Evolutionary conservation across 495 filamentous ascomycete species (phyloP).

Genomic region (Penicillium coprophilum): DNA sequence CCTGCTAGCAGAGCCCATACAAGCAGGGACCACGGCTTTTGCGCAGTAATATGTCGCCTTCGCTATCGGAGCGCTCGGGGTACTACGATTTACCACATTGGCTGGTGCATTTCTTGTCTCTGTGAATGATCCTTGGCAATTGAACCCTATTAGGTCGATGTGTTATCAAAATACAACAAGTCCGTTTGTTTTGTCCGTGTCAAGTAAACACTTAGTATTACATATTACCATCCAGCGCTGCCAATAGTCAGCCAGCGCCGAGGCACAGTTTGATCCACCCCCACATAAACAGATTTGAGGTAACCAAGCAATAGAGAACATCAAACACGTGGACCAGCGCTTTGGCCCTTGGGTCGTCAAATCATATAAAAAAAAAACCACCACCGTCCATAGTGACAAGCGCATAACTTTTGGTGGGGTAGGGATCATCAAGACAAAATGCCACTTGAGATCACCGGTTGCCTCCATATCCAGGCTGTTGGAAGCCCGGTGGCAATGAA

Average conservation of each 20-base stretch:
- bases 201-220: conserved; percentile 7
- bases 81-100: background rate
- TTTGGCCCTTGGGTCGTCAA: conserved; percentile 11
- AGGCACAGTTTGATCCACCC: background rate
- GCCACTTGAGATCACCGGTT: conserved; percentile 33
- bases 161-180: background rate
- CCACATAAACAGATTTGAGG: background rate
- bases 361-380: conserved; percentile 3
- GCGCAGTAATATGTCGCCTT: background rate
- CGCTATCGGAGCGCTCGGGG: background rate
- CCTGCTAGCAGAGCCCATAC: background rate
- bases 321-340: background rate
- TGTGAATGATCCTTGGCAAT: background rate
- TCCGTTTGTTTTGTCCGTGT: background rate
- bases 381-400: background rate
- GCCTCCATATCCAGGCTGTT: conserved; percentile 48
- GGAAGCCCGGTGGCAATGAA: conserved; percentile 51
- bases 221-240: conserved; percentile 2
- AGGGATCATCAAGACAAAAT: background rate
- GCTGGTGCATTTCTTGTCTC: conserved; percentile 1
- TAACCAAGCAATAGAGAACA: background rate
- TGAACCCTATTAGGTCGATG: background rate
- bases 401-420: background rate
- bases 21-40: background rate
- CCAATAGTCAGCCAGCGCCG: background rate